These are phyloP conservation scores for Pontederia paniculata DNA, from an alignment of 176 grass and related monocot species.

Conservation along the genomic window DNA sequence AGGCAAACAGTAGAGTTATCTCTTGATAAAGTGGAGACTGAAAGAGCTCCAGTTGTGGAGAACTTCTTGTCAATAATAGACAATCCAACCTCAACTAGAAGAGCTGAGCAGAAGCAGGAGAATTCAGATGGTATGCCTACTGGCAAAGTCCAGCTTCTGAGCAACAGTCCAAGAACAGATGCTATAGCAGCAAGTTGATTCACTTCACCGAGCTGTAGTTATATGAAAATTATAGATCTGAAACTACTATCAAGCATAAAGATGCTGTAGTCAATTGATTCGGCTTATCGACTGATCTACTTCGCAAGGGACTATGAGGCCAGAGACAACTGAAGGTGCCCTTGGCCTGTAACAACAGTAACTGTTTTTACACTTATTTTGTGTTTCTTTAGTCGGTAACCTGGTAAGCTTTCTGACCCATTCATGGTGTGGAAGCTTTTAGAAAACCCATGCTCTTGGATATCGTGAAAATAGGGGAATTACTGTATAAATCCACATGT, in stretches of 20 bases:
- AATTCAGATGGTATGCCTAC: neutral
- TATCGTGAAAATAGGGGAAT: neutral
- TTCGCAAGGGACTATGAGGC: neutral
- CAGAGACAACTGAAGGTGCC: too few relatives aligned
- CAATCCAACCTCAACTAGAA: slow-evolving; percentile 8
- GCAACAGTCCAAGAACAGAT: slow-evolving; percentile 8
- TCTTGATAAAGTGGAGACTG: slow-evolving; percentile 1
- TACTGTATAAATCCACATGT: neutral
- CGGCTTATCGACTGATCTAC: neutral
- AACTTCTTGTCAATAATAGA: slow-evolving; percentile 26
- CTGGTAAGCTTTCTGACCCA: slow-evolving; percentile 9
- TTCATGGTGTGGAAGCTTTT: too few relatives aligned
- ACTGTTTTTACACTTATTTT: neutral
- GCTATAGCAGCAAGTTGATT: slow-evolving; percentile 17
- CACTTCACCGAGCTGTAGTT: neutral
- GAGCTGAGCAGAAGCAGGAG: neutral
- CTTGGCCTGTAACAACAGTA: too few relatives aligned
- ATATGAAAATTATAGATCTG: neutral
- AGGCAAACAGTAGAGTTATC: neutral
- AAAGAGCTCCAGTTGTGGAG: slow-evolving; percentile 16
- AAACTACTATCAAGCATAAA: neutral
- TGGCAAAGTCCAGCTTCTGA: slow-evolving; percentile 13
- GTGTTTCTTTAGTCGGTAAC: too few relatives aligned
- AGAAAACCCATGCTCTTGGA: slow-evolving; percentile 9
- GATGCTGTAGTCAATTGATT: neutral